Percentiles rank a stretch among this genome's conserved stretches.
Evolutionary conservation across 345 rosid genomes (phyloP).

Genomic region (Rhodamnia rubescens): DNA sequence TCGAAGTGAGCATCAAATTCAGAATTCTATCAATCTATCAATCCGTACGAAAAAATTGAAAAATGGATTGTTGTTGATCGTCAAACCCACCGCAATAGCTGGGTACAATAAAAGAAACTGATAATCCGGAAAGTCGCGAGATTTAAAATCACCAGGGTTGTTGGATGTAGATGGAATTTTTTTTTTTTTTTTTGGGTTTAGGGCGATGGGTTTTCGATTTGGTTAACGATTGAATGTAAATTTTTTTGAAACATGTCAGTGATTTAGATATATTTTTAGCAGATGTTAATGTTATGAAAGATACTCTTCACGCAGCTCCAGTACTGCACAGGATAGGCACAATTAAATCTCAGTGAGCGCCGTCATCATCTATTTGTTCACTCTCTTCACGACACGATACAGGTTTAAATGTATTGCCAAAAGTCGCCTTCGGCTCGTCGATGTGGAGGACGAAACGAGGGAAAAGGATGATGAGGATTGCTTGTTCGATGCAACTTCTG

Average conservation of each 20-base stretch:
- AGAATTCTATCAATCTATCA: background rate
- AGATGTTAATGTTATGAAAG: background rate
- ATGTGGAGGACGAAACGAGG: too few species aligned
- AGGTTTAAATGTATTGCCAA: background rate
- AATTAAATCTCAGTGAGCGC: background rate
- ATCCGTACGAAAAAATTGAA: background rate
- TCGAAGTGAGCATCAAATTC: background rate
- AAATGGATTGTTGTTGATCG: background rate
- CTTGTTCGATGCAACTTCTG: background rate
- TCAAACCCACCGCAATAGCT: background rate
- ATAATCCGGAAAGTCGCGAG: background rate
- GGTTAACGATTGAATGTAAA: background rate
- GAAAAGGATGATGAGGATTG: background rate
- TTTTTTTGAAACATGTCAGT: background rate
- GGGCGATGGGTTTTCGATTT: background rate
- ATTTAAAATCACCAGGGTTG: background rate
- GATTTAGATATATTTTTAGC: background rate
- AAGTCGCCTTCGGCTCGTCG: background rate
- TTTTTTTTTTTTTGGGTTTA: background rate
- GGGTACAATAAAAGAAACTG: too few species aligned
- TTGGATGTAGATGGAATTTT: background rate
- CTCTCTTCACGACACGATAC: background rate
- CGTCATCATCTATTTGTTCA: background rate
- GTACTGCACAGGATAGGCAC: background rate
- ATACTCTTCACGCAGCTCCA: background rate